Percentiles rank a stretch among this genome's conserved stretches.
These are phyloP conservation scores for Furcasterigmium furcatum DNA, from an alignment of 2,329 filamentous ascomycete species.

Conservation along the genomic window DNA sequence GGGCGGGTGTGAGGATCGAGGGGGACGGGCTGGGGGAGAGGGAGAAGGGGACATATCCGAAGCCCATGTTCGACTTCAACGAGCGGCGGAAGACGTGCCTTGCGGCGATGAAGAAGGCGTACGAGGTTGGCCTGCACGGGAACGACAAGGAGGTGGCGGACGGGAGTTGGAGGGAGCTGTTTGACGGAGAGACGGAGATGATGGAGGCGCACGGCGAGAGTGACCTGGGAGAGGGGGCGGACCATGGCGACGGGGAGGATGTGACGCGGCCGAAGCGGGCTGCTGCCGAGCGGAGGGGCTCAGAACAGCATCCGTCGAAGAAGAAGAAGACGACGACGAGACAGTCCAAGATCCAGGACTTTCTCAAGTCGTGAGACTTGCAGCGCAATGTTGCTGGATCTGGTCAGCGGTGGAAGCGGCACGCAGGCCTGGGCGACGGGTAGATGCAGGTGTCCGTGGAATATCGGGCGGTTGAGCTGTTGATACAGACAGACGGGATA, in stretches of 20 bases:
- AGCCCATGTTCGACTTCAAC: slow-evolving; percentile 75
- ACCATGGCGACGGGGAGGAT: slow-evolving; percentile 16
- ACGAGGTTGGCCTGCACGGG: slow-evolving; percentile 61
- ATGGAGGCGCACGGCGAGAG: slow-evolving; percentile 33
- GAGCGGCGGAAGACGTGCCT: slow-evolving; percentile 61
- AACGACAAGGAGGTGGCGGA: slow-evolving; percentile 58
- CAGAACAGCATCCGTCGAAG: slow-evolving; percentile 7
- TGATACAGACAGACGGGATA: too few relatives aligned
- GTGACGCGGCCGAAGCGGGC: slow-evolving; percentile 10
- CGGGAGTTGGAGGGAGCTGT: slow-evolving; percentile 51
- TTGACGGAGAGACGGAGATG: slow-evolving; percentile 34
- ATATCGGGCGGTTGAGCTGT: too few relatives aligned
- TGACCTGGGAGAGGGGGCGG: slow-evolving; percentile 28
- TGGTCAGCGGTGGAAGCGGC: too few relatives aligned
- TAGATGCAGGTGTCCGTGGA: too few relatives aligned
- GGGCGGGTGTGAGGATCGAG: slow-evolving; percentile 60
- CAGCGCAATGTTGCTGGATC: too few relatives aligned
- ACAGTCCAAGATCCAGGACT: neutral
- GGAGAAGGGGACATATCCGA: slow-evolving; percentile 58
- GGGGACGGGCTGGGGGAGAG: slow-evolving; percentile 44
- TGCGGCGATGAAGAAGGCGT: slow-evolving; percentile 67
- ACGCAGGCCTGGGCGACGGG: too few relatives aligned
- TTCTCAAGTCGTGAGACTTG: neutral
- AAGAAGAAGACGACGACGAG: slow-evolving; percentile 9
- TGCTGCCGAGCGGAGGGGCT: slow-evolving; percentile 10